These are phyloP conservation scores for Solanum sejunctum DNA, from an alignment of 257 asterid species.

Conservation along the genomic window DNA sequence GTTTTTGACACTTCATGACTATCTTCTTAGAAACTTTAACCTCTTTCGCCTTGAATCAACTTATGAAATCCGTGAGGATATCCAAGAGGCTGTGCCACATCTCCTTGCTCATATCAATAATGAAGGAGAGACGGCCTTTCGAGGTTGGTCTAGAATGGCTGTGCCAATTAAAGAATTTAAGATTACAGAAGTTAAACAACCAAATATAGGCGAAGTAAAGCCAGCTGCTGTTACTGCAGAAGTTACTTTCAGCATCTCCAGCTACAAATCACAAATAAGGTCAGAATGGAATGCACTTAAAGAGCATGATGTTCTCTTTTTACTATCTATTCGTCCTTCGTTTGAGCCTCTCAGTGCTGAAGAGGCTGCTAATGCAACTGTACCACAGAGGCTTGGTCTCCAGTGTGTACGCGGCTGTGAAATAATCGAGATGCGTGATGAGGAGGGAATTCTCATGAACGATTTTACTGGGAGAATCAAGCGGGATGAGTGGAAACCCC, in stretches of 20 bases:
- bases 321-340: constrained; percentile 74
- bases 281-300: constrained; percentile 96
- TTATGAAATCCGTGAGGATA: constrained; percentile 97
- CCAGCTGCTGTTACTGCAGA: constrained; percentile 88
- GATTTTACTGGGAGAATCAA: constrained; percentile 95
- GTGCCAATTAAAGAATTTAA: constrained; percentile 81
- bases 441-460: constrained; percentile 95
- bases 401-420: constrained; percentile 98
- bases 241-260: constrained; percentile 82
- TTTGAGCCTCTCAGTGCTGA: constrained; percentile 90
- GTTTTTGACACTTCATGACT: constrained; percentile 92
- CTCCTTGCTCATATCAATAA: constrained; percentile 74
- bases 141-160: constrained; percentile 99
- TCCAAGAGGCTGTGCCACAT: constrained; percentile 98
- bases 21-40: constrained; percentile 91
- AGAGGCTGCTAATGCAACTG: constrained; percentile 79
- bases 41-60: constrained; percentile 99
- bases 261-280: constrained; percentile 91
- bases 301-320: constrained; percentile 95
- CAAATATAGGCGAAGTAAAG: constrained; percentile 96
- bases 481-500: constrained; percentile 99
- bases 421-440: constrained; percentile 87
- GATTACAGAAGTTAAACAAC: constrained; percentile 75
- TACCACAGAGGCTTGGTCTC: constrained; percentile 90
- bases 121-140: constrained; percentile 96